Evolutionary conservation across 2,329 filamentous ascomycete species (phyloP), one percentile per base, ranked within the genome.

Genomic region (Aspergillus felis): DNA sequence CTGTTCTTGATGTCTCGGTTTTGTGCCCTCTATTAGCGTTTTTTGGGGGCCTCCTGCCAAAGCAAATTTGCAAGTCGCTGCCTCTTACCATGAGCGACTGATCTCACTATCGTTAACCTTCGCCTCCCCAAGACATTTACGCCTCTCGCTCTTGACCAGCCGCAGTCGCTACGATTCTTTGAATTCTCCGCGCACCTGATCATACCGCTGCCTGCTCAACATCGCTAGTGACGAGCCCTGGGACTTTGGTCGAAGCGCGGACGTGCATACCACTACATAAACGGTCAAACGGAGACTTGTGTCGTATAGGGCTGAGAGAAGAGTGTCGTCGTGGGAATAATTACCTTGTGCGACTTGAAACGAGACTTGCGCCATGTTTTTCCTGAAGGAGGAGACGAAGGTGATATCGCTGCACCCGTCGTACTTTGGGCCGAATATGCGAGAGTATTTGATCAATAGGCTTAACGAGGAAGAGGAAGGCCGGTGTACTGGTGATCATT

Each of bases 371-470:
- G 78, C 62, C 67, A 99, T 99, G 94, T 99, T 97, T 78, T 99
- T 99, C 81, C 90, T 99, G 64, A 91, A 96, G 78, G 93, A 96
- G 73, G 88, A 97, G 77, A 92, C 96, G 79, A 92, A 93, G 73
- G 89, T 91, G 71, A 92, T 97, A 69, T 92, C 91, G 66, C 85
- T 99, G 70, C 94, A 99, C 73, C 94, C 94, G 28, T 97, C 93
- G 12, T 99, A 95, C 79, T 97, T 99, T 73, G 92, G 92, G 57
- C 88, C 91, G 62, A 91, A 94, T 72, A 95, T 97, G 81, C 88
- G 93, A 68, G 89, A 95, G 66, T 87, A 96, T 68, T 90, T 99
- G 44, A 93, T 90, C 53, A 88, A 89, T 66, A 92, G 93, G 76
- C 86, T 99, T 28, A 84, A 96, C 63, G 88, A 90, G 71, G 93